Evolutionary conservation across 2,329 filamentous ascomycete species (phyloP), one percentile per base, ranked within the genome.

Genomic region (Penicillium thymicola): DNA sequence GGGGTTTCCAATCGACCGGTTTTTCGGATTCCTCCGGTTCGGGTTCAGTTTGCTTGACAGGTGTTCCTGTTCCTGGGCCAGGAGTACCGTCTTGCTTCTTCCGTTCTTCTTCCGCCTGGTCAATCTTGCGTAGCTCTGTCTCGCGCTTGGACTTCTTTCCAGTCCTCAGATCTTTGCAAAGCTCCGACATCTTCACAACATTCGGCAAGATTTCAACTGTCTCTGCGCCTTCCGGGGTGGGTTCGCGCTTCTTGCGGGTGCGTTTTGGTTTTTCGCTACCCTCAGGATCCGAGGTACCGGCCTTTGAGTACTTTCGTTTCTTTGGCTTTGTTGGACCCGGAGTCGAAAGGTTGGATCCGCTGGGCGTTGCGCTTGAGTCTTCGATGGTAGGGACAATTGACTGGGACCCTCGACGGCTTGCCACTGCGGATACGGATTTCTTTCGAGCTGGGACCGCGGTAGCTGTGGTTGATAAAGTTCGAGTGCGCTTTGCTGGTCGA

Each of bases 101-200:
- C 54, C 68, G 68, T 56, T 75, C 77, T 32, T 82, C 77, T 55
- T 84, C 82, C 2, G 74, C 78, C 75, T 81, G 79, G 61, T 87
- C 81, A 54, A 86, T 79, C 53, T 78, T 77, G 9, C 80, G 79
- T 72, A 88, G 77, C 60, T 82, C 78, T 51, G 76, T 79, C 62
- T 86, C 85, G 6, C 79, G 78, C 57, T 79, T 78, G 0, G 85
- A 87, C 38, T 79, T 78, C 60, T 79, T 82, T 44, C 85, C 85
- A 0, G 77, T 77, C n/a, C 76, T 73, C 36, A 78, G 70, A 61
- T 83, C 81, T 50, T 76, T 79, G 61, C 79, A 82, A 2, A 87
- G 70, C 44, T 84, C 80, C 32, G 76, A 79, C 84, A 88, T 87
- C 51, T 79, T 83, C 3, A 82, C 75, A 21, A 76, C 72, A 13